A percentile compares a stretch with the other conserved stretches of the same genome.
These are phyloP conservation scores for Sporothrix pseudoabietina DNA, from an alignment of 2,329 filamentous ascomycete genomes.

Conservation along the genomic window DNA sequence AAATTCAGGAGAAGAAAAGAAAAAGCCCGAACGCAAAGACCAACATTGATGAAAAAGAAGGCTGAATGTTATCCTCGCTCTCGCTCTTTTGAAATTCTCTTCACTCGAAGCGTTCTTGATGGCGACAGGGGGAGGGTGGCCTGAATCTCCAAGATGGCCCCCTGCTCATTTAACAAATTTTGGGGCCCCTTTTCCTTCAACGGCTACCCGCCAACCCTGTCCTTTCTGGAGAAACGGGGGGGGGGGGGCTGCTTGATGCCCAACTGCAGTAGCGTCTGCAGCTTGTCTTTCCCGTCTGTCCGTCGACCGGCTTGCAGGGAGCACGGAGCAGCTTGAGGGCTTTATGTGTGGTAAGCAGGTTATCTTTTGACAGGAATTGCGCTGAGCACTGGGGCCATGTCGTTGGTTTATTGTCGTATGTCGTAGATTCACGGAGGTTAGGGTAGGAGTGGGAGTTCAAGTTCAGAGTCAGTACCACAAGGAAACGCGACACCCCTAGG, in stretches of 20 bases:
- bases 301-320: background rate
- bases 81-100: too few species aligned
- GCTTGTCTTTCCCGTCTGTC: background rate
- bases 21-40: background rate
- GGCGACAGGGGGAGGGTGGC: background rate
- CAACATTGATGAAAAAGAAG: too few species aligned
- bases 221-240: constrained; percentile 23
- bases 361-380: background rate
- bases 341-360: background rate
- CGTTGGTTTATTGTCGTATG: background rate
- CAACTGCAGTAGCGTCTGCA: background rate
- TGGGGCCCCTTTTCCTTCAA: constrained; percentile 17
- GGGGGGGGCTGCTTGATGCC: background rate
- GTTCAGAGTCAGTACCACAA: too few species aligned
- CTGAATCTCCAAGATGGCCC: background rate
- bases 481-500: constrained; percentile 19
- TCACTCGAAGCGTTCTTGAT: background rate
- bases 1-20: background rate
- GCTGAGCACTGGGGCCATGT: background rate
- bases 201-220: constrained; percentile 29
- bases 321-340: background rate
- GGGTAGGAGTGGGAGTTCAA: too few species aligned
- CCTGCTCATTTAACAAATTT: constrained; percentile 13
- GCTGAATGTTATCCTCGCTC: background rate
- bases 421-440: background rate